A percentile compares a stretch with the other conserved stretches of the same genome.
phyloP scores from a whole-genome alignment of 2,329 filamentous ascomycete genomes.

The Hyphodiscus sp. region DNA sequence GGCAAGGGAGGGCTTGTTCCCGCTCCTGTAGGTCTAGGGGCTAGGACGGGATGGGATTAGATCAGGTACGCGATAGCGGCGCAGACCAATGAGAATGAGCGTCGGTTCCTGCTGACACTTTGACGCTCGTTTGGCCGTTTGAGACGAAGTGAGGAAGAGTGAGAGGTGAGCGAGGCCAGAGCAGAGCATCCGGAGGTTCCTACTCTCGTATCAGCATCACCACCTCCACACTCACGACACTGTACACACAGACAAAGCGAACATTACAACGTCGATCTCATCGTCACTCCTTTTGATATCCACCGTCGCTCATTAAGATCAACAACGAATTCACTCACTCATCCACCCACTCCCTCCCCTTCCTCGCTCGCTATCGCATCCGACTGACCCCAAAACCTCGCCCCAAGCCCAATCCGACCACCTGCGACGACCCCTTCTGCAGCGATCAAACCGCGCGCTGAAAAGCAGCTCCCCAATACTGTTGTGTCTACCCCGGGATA shows the following conservation, averaged over 20 bases:
- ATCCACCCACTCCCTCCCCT: not conserved
- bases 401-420: not conserved
- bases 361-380: not conserved
- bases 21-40: no score
- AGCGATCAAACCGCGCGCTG: slow-evolving; percentile 1
- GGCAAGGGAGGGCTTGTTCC: no score
- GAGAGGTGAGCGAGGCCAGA: not conserved
- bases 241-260: not conserved
- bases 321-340: not conserved
- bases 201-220: no score
- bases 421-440: not conserved
- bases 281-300: not conserved
- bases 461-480: not conserved
- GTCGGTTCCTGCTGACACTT: not conserved
- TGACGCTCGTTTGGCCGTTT: no score
- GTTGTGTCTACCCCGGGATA: not conserved
- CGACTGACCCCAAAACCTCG: not conserved
- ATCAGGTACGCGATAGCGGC: not conserved
- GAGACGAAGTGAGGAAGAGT: no score
- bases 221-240: no score
- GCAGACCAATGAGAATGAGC: not conserved
- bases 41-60: not conserved
- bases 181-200: not conserved
- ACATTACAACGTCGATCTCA: no score
- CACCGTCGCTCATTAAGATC: not conserved